Evolutionary conservation across 352 stramenopile species (phyloP).

Genomic region (Pythium angustatum): DNA sequence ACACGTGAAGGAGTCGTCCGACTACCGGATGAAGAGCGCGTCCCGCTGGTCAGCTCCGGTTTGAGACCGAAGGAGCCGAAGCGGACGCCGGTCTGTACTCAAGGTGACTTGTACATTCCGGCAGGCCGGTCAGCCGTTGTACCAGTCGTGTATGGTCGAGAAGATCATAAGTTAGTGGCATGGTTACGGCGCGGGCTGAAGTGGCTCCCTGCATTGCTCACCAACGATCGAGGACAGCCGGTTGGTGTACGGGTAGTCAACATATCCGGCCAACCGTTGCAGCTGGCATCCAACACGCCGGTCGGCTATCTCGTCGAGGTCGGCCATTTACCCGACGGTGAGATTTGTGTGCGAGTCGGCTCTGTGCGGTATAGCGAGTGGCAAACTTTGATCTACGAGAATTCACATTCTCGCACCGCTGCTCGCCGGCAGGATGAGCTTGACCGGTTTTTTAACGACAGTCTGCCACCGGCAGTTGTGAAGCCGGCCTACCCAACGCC

Average conservation of each 20-base stretch:
- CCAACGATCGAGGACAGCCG: neutral
- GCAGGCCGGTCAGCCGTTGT: neutral
- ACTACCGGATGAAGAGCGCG: conserved; percentile 13
- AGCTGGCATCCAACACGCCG: neutral
- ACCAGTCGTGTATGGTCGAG: conserved; percentile 2
- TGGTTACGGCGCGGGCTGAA: neutral
- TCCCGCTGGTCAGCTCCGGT: conserved; percentile 10
- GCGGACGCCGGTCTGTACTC: neutral
- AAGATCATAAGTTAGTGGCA: neutral
- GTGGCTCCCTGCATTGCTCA: neutral
- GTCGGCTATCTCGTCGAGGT: conserved; percentile 4
- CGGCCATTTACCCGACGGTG: neutral
- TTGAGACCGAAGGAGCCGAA: neutral
- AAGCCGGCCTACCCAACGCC: neutral
- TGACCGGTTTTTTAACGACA: neutral
- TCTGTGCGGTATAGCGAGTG: conserved; percentile 1
- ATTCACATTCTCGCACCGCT: neutral
- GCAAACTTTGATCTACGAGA: too few species aligned
- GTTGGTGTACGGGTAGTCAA: neutral
- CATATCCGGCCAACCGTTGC: neutral
- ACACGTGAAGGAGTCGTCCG: conserved; percentile 3
- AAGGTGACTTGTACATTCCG: neutral
- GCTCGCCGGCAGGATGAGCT: neutral
- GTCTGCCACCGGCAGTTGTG: neutral
- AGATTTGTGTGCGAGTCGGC: neutral